These are phyloP conservation scores for Aurantiochytrium sp. DNA, from an alignment of 108 stramenopile species.

Conservation along the genomic window DNA sequence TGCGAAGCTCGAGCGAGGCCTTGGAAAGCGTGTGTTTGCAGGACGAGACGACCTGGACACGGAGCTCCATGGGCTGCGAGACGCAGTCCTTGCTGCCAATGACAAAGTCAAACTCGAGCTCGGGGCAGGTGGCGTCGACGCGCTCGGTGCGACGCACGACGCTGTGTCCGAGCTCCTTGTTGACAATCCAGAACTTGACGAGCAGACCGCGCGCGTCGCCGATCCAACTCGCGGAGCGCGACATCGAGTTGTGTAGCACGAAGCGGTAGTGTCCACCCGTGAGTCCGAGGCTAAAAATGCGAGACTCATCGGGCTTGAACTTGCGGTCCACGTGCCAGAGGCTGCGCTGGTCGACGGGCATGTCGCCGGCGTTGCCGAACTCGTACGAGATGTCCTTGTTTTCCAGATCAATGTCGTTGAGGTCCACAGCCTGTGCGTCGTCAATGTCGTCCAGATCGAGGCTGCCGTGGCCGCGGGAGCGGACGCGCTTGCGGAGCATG, in stretches of 20 bases:
- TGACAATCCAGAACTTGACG: neutral
- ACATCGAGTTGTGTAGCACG: neutral
- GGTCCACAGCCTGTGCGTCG: neutral
- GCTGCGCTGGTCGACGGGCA: neutral
- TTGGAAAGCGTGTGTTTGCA: neutral
- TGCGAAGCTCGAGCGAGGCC: neutral
- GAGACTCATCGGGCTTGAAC: neutral
- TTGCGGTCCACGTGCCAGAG: neutral
- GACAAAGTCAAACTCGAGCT: neutral
- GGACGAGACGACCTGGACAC: neutral
- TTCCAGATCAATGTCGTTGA: neutral
- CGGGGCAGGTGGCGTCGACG: neutral
- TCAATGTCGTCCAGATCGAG: neutral
- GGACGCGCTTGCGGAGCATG: neutral
- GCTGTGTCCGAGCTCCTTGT: conserved; percentile 12
- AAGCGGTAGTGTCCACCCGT: neutral
- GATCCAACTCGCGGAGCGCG: neutral
- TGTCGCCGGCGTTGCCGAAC: neutral
- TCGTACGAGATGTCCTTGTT: neutral
- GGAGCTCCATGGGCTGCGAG: neutral
- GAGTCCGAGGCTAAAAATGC: neutral
- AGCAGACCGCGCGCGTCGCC: neutral
- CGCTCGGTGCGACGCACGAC: neutral
- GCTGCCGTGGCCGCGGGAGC: neutral
- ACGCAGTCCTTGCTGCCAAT: neutral